Base-by-base conservation (phyloP, 2,329 filamentous ascomycete species). In the Paracorniculantispora psalliotae region DNA sequence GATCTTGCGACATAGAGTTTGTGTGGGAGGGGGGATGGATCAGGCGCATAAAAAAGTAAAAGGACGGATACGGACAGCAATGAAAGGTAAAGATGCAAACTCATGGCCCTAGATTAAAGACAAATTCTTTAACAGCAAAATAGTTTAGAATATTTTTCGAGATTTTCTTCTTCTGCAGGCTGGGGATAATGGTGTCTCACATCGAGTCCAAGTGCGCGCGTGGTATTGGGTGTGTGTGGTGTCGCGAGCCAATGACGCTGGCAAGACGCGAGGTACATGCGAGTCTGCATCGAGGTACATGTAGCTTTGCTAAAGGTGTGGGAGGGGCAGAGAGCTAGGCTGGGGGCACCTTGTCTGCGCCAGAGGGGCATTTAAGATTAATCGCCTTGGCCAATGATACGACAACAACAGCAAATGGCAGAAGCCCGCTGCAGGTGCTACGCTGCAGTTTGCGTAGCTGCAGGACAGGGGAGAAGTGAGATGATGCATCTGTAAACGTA, bases 191-290 rank as follows among this genome's bases (percentile, higher is more conserved):
- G 17, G 51, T 23, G 13, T 57, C 44, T 57, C 53, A 39, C 30
- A 49, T 41, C 19, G 12, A 28, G 44, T 12, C 21, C 21, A 39
- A 30, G n/a, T n/a, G n/a, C n/a, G n/a, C n/a, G n/a, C n/a, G n/a
- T n/a, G n/a, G n/a, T n/a, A n/a, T n/a, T 25, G 10, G 4, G 23
- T 35, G n/a, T 6, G 12, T 21, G 21, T 28, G 15, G 39, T 43
- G 50, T 51, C 43, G 39, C 25, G 15, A 55, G 25, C 17, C 19
- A n/a, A 26, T 47, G 53, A 56, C 30, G 44, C 13, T 48, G 54
- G 44, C 13, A 48, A n/a, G 44, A 57, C 10, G 30, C 54, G n/a
- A 49, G 44, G 44, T 57, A 57, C 54, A 23, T 57, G 44, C 41
- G 7, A 41, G 54, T 19, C 23, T 30, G 25, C 54, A 7, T 57